phyloP scores from a whole-genome alignment of 1,284 basidiomycete species.

The Leccinum huronense region DNA sequence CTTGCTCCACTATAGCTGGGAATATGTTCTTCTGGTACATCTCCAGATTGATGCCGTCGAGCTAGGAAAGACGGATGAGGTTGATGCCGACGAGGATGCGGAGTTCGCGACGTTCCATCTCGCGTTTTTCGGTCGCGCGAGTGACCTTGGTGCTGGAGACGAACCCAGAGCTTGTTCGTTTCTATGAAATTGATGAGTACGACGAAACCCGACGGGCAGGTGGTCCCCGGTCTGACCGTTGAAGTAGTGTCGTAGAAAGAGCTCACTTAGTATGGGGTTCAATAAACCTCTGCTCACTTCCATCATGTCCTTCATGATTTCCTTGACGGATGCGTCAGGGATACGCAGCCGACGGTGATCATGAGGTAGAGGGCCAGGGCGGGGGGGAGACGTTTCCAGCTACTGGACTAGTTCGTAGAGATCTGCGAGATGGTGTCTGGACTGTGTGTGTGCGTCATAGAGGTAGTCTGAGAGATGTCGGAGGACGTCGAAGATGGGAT shows the following conservation, averaged over 20 bases:
- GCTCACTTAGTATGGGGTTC: slow-evolving; percentile 88
- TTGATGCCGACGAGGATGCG: slow-evolving; percentile 95
- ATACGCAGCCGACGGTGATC: slow-evolving; percentile 98
- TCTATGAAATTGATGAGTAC: slow-evolving; percentile 97
- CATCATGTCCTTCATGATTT: slow-evolving; percentile 99
- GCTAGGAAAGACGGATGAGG: slow-evolving; percentile 86
- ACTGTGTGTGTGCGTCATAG: slow-evolving; percentile 79
- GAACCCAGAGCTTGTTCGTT: slow-evolving; percentile 99
- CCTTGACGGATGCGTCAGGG: slow-evolving; percentile 91
- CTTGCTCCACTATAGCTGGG: slow-evolving; percentile 89
- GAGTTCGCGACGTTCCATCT: slow-evolving; percentile 89
- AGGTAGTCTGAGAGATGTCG: slow-evolving; percentile 92
- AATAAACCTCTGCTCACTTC: slow-evolving; percentile 96
- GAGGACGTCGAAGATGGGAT: slow-evolving; percentile 92
- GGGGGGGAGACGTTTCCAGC: slow-evolving; percentile 90
- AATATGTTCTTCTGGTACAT: slow-evolving; percentile 85
- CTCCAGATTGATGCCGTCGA: slow-evolving; percentile 90
- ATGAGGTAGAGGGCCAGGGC: slow-evolving; percentile 95
- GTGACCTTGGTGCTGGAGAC: slow-evolving; percentile 93
- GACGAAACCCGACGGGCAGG: slow-evolving; percentile 91
- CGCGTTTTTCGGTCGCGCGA: slow-evolving; percentile 94
- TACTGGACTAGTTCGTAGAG: slow-evolving; percentile 97
- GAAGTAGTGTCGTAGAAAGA: slow-evolving; percentile 92
- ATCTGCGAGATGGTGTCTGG: slow-evolving; percentile 76
- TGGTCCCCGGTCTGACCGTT: slow-evolving; percentile 93